A percentile compares a stretch with the other conserved stretches of the same genome.
Evolutionary conservation across 2,329 filamentous ascomycete genomes (phyloP).

Genomic region (Diaporthe citrichinensis): DNA sequence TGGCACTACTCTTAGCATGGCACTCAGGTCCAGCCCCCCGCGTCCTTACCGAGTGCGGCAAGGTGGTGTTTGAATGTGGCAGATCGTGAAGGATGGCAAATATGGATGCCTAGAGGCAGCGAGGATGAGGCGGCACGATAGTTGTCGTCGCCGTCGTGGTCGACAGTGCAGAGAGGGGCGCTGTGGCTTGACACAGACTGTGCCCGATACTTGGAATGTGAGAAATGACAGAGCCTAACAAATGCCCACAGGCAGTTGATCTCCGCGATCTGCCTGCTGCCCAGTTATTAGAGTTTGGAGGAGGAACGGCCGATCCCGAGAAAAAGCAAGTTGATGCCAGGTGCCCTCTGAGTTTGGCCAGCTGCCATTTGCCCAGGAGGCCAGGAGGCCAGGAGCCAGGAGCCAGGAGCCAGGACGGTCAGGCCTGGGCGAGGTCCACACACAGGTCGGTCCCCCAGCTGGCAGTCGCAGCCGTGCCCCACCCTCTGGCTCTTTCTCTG

Average conservation of each 20-base stretch:
- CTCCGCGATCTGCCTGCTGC: slow-evolving; percentile 25
- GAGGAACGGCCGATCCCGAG: slow-evolving; percentile 33
- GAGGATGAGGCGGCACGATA: background rate
- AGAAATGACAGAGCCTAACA: slow-evolving; percentile 15
- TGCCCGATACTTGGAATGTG: slow-evolving; percentile 16
- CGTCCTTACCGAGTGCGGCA: slow-evolving; percentile 7
- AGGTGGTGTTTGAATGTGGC: background rate
- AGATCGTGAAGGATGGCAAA: background rate
- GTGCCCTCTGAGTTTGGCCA: slow-evolving; percentile 9
- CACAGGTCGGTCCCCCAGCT: background rate
- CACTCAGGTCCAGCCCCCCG: background rate
- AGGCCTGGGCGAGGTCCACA: background rate
- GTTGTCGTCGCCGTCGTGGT: background rate
- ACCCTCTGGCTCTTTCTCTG: background rate
- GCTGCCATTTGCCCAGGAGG: background rate
- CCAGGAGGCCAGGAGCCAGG: background rate
- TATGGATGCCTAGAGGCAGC: background rate
- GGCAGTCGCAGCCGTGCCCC: slow-evolving; percentile 15
- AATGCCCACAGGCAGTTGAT: slow-evolving; percentile 16
- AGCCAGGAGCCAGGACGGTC: background rate
- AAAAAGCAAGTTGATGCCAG: slow-evolving; percentile 27
- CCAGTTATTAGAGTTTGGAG: slow-evolving; percentile 25
- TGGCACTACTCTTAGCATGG: background rate
- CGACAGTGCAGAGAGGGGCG: slow-evolving; percentile 10
- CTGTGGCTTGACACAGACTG: background rate